phyloP scores from a whole-genome alignment of 2,329 filamentous ascomycete species.

The Fusarium foetens region DNA sequence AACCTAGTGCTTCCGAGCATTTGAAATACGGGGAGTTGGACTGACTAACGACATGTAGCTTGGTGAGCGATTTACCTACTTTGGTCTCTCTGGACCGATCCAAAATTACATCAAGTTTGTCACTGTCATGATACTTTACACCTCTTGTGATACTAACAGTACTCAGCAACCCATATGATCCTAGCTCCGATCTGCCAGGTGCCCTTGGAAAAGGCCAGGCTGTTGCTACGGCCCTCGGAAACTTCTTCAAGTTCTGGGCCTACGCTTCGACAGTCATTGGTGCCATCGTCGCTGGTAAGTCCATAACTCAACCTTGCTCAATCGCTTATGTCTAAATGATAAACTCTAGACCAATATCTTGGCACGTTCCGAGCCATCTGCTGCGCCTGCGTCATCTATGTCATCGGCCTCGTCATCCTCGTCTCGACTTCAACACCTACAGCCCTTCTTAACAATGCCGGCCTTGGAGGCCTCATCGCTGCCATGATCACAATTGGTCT shows the following conservation, averaged over 20 bases:
- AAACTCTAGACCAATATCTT: background rate
- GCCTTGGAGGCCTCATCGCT: background rate
- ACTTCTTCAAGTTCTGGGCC: conserved; percentile 18
- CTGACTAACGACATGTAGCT: background rate
- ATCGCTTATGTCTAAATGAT: too few species aligned
- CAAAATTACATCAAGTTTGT: conserved; percentile 17
- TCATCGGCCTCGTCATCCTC: background rate
- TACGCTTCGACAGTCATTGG: conserved; percentile 4
- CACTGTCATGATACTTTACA: rapidly evolving
- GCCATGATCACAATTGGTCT: background rate
- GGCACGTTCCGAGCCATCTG: conserved; percentile 1
- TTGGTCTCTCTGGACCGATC: background rate
- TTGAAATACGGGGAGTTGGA: rapidly evolving
- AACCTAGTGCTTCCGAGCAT: background rate
- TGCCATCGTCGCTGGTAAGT: background rate
- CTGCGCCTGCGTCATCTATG: background rate
- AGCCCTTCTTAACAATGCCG: background rate
- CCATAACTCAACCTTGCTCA: too few species aligned
- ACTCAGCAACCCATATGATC: background rate
- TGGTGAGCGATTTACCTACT: conserved; percentile 17
- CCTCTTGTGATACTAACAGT: background rate
- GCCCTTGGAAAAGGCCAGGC: conserved; percentile 2
- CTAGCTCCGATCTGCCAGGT: background rate
- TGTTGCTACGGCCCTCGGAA: background rate
- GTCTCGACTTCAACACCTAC: background rate